These are phyloP conservation scores for Vaccinium darrowii DNA, from an alignment of 148 eudicot species.

Conservation along the genomic window DNA sequence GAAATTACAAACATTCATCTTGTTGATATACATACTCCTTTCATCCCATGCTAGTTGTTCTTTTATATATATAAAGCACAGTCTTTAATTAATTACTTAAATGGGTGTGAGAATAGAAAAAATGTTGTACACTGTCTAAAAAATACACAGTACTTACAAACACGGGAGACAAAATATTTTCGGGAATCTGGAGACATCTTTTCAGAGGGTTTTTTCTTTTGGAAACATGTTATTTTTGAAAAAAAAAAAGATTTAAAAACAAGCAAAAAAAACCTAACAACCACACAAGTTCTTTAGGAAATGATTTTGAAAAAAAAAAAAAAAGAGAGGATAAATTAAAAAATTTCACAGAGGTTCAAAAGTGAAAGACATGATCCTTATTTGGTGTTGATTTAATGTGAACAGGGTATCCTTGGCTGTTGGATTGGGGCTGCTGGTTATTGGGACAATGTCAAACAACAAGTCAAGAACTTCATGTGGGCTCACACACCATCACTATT, in stretches of 20 bases:
- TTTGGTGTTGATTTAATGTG: constrained; percentile 4
- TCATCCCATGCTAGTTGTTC: background rate
- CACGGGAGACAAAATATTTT: background rate
- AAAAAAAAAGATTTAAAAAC: background rate
- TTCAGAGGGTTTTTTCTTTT: background rate
- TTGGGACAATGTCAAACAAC: constrained; percentile 65
- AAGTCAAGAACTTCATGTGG: constrained; percentile 35
- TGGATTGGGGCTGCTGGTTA: constrained; percentile 60
- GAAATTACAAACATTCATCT: background rate
- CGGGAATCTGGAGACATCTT: background rate
- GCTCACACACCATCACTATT: constrained; percentile 21
- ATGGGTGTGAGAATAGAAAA: too few species aligned
- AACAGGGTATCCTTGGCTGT: constrained; percentile 24
- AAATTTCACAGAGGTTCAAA: background rate
- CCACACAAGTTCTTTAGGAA: background rate
- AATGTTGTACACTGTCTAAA: too few species aligned
- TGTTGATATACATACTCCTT: background rate
- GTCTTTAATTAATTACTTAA: too few species aligned
- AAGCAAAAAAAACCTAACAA: background rate
- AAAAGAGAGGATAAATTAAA: background rate
- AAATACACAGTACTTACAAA: too few species aligned
- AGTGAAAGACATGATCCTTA: constrained; percentile 26
- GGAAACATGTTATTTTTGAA: background rate
- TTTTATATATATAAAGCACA: background rate
- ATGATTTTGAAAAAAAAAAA: background rate